These are phyloP conservation scores for Penicillium riverlandense DNA, from an alignment of 495 filamentous ascomycete species.

Conservation along the genomic window DNA sequence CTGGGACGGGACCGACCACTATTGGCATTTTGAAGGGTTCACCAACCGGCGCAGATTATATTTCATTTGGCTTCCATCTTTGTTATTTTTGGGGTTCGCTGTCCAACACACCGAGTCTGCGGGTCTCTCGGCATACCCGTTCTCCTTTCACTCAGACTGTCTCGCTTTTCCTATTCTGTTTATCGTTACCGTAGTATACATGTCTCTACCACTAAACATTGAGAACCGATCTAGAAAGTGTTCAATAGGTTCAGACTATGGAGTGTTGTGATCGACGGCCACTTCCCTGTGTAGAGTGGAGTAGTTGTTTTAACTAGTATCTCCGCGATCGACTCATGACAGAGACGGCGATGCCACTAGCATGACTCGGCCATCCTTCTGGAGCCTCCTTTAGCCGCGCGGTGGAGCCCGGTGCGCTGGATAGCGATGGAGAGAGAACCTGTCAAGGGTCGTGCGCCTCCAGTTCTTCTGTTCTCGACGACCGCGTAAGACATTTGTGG, in stretches of 20 bases:
- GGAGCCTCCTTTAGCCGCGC: too few relatives aligned
- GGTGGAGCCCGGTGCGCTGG: too few relatives aligned
- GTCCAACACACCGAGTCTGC: slow-evolving; percentile 7
- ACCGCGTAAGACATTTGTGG: too few relatives aligned
- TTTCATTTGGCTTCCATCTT: slow-evolving; percentile 17
- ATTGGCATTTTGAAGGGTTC: slow-evolving; percentile 25
- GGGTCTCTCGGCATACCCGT: slow-evolving; percentile 8
- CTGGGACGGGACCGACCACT: slow-evolving; percentile 11
- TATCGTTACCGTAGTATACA: slow-evolving; percentile 27
- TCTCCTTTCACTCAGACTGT: slow-evolving; percentile 15
- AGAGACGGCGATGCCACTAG: too few relatives aligned
- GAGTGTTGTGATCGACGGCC: too few relatives aligned
- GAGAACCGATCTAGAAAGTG: slow-evolving; percentile 22
- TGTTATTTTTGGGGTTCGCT: slow-evolving; percentile 12
- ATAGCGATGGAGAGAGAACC: too few relatives aligned
- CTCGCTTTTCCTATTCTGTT: slow-evolving; percentile 5
- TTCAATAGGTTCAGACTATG: not conserved
- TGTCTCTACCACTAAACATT: slow-evolving; percentile 16
- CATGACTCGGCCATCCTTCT: too few relatives aligned
- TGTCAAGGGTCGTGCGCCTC: too few relatives aligned
- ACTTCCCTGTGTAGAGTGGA: too few relatives aligned
- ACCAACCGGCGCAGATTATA: slow-evolving; percentile 23
- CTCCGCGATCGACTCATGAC: too few relatives aligned
- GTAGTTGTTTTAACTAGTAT: too few relatives aligned
- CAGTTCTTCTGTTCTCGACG: too few relatives aligned